Percentiles rank a stretch among this genome's conserved stretches.
Conservation (phyloP, 2,329 filamentous ascomycete genomes). For the Ceratocystis alfenasii region DNA sequence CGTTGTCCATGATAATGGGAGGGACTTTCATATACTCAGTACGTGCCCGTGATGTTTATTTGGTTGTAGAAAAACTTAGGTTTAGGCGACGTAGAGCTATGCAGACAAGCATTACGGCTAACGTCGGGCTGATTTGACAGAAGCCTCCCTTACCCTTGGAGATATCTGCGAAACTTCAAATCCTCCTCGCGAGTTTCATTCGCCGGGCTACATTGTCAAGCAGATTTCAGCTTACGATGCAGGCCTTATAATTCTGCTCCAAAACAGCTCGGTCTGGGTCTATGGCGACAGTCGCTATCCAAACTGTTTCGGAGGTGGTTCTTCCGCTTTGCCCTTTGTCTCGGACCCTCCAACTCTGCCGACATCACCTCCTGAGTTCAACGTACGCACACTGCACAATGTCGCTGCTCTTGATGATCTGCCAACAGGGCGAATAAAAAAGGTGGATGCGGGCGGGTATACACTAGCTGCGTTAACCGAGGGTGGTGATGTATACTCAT, state of each 20-base stretch:
- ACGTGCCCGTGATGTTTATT: neutral
- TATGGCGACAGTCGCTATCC: constrained; percentile 49
- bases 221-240: constrained; percentile 39
- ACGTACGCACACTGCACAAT: neutral
- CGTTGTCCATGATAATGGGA: constrained; percentile 3
- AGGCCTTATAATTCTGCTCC: constrained; percentile 38
- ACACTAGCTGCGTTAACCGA: constrained; percentile 45
- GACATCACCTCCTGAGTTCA: neutral
- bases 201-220: constrained; percentile 25
- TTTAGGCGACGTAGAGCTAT: neutral
- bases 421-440: constrained; percentile 38
- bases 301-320: constrained; percentile 34
- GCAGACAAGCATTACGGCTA: neutral
- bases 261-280: constrained; percentile 37
- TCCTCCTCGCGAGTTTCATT: neutral
- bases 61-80: neutral
- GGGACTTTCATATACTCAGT: neutral
- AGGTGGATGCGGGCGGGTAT: constrained; percentile 46
- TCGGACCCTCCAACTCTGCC: neutral
- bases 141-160: neutral
- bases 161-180: neutral
- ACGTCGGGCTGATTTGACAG: neutral
- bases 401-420: constrained; percentile 35
- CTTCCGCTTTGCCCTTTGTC: constrained; percentile 27
- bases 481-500: constrained; percentile 48